phyloP scores from a whole-genome alignment of 257 asterid species.

The Striga asiatica region DNA sequence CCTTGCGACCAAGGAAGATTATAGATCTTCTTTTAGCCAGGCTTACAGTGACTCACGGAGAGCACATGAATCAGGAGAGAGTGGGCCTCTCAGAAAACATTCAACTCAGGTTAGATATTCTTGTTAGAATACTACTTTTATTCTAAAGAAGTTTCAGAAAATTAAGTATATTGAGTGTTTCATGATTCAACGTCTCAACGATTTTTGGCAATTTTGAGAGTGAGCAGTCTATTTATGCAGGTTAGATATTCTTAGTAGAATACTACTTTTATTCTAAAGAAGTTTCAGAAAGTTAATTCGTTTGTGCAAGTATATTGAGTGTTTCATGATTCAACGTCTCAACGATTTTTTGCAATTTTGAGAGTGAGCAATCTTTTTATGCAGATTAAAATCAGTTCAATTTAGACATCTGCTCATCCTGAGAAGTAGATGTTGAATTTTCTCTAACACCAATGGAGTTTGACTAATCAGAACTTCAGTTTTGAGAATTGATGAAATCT shows the following conservation, averaged over 20 bases:
- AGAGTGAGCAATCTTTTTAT: background rate
- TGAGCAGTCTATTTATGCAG: conserved; percentile 18
- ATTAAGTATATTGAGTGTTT: too few species aligned
- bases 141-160: background rate
- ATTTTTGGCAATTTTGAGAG: background rate
- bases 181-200: background rate
- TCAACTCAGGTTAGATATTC: conserved; percentile 34
- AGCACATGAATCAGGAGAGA: conserved; percentile 18
- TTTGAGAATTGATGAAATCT: too few species aligned
- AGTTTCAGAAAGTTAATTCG: too few species aligned
- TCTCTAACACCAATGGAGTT: background rate
- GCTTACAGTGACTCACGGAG: conserved; percentile 17
- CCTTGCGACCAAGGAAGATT: conserved; percentile 47
- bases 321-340: background rate
- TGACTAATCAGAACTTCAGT: background rate
- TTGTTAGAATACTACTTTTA: background rate
- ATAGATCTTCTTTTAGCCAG: conserved; percentile 17
- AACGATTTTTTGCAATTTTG: background rate
- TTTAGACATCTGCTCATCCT: background rate
- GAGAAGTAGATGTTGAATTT: background rate
- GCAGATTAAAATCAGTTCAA: conserved; percentile 24
- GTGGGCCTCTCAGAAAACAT: conserved; percentile 19
- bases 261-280: background rate
- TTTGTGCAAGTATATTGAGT: too few species aligned
- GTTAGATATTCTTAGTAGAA: conserved; percentile 13